phyloP scores from a whole-genome alignment of 441 rosid species.

The Euphorbia schlechtendalii region DNA sequence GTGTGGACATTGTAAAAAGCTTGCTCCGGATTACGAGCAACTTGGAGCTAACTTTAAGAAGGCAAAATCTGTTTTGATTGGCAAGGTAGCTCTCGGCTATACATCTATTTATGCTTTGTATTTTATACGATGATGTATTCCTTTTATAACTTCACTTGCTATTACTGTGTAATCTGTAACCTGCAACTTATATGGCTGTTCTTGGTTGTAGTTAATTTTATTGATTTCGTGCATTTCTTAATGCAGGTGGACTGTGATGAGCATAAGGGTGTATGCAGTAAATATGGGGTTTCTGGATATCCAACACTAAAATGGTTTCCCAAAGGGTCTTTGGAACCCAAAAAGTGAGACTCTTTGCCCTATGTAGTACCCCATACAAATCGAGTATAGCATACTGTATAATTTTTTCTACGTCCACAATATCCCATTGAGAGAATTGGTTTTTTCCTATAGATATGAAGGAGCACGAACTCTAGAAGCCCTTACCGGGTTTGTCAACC shows the following conservation, averaged over 20 bases:
- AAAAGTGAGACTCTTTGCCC: conserved; percentile 46
- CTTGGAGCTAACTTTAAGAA: conserved; percentile 87
- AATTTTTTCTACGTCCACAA: no score
- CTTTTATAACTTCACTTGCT: neutral
- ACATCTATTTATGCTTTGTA: neutral
- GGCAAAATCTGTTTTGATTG: conserved; percentile 78
- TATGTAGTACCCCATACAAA: neutral
- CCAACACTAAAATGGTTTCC: conserved; percentile 95
- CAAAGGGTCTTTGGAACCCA: conserved; percentile 87
- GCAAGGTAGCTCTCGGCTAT: conserved; percentile 48
- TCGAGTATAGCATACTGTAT: neutral
- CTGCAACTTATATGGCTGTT: neutral
- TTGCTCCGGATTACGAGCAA: conserved; percentile 90
- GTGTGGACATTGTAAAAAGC: conserved; percentile 98
- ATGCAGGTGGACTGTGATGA: conserved; percentile 90
- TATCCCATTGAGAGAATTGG: no score
- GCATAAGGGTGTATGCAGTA: conserved; percentile 73
- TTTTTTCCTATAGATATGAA: conserved; percentile 50
- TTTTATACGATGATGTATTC: neutral
- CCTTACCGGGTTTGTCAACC: conserved; percentile 81
- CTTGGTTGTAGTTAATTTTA: neutral
- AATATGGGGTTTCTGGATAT: conserved; percentile 81
- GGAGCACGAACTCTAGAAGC: conserved; percentile 79
- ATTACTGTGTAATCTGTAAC: neutral
- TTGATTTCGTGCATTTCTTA: conserved; percentile 13